phyloP scores from a whole-genome alignment of 257 asterid genomes.

The Eustoma russellianum region DNA sequence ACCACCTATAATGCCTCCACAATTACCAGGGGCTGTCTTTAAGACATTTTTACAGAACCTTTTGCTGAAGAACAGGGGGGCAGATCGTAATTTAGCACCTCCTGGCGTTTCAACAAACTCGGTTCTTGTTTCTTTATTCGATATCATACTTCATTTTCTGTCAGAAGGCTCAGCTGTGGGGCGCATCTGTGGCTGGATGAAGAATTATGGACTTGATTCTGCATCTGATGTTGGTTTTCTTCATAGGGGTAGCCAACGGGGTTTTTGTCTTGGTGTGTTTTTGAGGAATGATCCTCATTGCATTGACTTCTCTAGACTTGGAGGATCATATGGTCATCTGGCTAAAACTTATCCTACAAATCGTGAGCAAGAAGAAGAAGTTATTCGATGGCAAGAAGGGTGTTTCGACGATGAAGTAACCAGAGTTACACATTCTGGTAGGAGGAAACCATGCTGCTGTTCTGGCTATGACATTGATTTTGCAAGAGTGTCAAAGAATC shows the following conservation, averaged over 20 bases:
- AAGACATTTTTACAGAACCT: conserved; percentile 70
- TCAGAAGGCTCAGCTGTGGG: conserved; percentile 74
- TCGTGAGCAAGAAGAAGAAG: conserved; percentile 51
- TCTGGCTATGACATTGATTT: conserved; percentile 51
- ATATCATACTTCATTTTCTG: conserved; percentile 76
- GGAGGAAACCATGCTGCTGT: conserved; percentile 91
- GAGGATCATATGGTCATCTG: conserved; percentile 80
- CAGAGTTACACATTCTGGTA: conserved; percentile 59
- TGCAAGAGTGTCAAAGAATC: conserved; percentile 46
- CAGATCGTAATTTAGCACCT: conserved; percentile 83
- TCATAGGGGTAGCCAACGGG: conserved; percentile 84
- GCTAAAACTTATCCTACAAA: conserved; percentile 45
- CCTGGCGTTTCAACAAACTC: conserved; percentile 94
- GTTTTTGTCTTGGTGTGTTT: conserved; percentile 70
- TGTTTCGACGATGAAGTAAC: conserved; percentile 73
- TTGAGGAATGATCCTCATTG: conserved; percentile 81
- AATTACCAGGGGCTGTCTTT: conserved; percentile 84
- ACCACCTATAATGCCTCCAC: conserved; percentile 71
- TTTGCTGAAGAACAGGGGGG: conserved; percentile 90
- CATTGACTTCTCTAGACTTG: conserved; percentile 78
- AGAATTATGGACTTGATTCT: conserved; percentile 43
- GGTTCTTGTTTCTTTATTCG: conserved; percentile 75
- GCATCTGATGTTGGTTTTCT: conserved; percentile 76
- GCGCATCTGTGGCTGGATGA: conserved; percentile 60
- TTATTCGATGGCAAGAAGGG: conserved; percentile 93